Conservation (phyloP, 306 rosid species). For the Parietaria judaica region DNA sequence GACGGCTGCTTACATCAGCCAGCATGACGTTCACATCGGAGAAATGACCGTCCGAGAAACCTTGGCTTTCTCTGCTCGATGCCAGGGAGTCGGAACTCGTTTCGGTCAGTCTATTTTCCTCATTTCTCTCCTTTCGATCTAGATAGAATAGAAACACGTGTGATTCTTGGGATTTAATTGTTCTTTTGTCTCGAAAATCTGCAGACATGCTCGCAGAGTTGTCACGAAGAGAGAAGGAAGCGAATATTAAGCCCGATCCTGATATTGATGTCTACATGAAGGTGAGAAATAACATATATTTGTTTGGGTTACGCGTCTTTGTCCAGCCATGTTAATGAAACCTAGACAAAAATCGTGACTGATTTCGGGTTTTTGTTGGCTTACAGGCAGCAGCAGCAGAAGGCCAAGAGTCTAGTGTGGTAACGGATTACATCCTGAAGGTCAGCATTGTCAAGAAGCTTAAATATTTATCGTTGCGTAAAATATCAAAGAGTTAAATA, state of each 20-base stretch:
- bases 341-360: too few species aligned
- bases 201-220: conserved; percentile 27
- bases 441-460: neutral
- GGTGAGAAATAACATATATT: neutral
- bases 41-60: conserved; percentile 50
- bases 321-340: too few species aligned
- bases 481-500: too few species aligned
- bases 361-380: neutral
- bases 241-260: conserved; percentile 39
- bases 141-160: too few species aligned
- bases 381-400: conserved; percentile 26
- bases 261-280: conserved; percentile 43
- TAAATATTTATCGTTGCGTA: too few species aligned
- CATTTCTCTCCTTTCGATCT: neutral
- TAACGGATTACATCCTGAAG: conserved; percentile 38
- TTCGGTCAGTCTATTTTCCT: conserved; percentile 18
- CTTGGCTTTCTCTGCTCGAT: conserved; percentile 37
- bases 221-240: conserved; percentile 37
- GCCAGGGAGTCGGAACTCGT: conserved; percentile 40
- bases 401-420: conserved; percentile 23
- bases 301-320: too few species aligned
- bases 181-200: neutral
- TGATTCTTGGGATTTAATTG: neutral
- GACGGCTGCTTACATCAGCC: conserved; percentile 41
- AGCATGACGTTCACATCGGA: conserved; percentile 31